These are phyloP conservation scores for Candida hungchunana DNA, from an alignment of 805 yeast genomes.

Conservation along the genomic window DNA sequence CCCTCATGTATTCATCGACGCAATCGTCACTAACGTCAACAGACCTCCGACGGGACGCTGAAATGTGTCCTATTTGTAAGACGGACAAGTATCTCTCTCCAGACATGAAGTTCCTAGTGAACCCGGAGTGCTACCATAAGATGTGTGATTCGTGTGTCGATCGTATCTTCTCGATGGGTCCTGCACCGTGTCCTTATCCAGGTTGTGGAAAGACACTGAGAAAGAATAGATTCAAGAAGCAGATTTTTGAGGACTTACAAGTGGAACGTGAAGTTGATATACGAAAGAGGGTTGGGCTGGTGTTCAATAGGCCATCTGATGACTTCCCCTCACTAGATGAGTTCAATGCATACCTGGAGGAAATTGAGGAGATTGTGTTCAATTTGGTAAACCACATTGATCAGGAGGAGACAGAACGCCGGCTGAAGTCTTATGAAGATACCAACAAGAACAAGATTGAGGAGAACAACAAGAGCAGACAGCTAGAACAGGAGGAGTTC, in stretches of 20 bases:
- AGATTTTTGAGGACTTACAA: conserved; percentile 82
- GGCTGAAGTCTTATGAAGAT: conserved; percentile 62
- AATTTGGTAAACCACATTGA: conserved; percentile 70
- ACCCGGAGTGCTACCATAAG: conserved; percentile 97
- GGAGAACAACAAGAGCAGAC: conserved; percentile 69
- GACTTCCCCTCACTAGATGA: conserved; percentile 59
- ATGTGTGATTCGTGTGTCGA: conserved; percentile 97
- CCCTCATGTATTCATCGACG: neutral
- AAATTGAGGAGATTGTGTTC: conserved; percentile 75
- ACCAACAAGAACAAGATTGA: conserved; percentile 71
- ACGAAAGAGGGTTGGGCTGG: conserved; percentile 67
- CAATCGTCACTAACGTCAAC: neutral
- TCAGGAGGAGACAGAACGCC: conserved; percentile 62
- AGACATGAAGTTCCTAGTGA: conserved; percentile 84
- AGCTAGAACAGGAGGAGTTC: conserved; percentile 65
- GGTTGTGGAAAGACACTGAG: conserved; percentile 84
- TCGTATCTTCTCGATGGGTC: conserved; percentile 89
- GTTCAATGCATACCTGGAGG: conserved; percentile 77
- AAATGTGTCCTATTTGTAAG: conserved; percentile 96
- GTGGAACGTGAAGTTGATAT: conserved; percentile 94
- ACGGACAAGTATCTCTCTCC: conserved; percentile 93
- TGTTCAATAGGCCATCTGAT: conserved; percentile 75
- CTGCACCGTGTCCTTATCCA: conserved; percentile 94
- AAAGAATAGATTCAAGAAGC: conserved; percentile 86
- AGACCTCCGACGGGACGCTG: conserved; percentile 41